Evolutionary conservation across 257 asterid genomes (phyloP).

Genomic region (Solanum chiquidenum): DNA sequence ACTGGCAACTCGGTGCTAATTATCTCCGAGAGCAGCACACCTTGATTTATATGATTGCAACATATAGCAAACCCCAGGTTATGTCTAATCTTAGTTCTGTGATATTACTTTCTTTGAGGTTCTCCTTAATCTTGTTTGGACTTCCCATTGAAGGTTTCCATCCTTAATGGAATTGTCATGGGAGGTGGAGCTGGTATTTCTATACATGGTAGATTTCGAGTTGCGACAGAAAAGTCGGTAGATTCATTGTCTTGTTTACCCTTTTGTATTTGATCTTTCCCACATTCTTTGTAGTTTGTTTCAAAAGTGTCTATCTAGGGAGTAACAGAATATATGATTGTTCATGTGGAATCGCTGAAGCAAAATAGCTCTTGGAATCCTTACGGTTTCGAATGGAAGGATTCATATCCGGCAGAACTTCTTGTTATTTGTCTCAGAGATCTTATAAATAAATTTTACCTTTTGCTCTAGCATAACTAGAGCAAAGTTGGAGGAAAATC

Average conservation of each 20-base stretch:
- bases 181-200: slow-evolving; percentile 96
- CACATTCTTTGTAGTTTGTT: not conserved
- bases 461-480: not conserved
- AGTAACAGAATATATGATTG: not conserved
- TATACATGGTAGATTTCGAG: slow-evolving; percentile 78
- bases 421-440: not conserved
- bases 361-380: not conserved
- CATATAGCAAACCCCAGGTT: slow-evolving; percentile 59
- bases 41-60: slow-evolving; percentile 69
- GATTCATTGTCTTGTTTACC: not conserved
- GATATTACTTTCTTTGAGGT: not conserved
- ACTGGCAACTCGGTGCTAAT: slow-evolving; percentile 55
- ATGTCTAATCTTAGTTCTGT: not conserved
- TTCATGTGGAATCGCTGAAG: not conserved
- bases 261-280: not conserved
- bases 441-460: not conserved
- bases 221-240: slow-evolving; percentile 86
- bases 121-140: not conserved
- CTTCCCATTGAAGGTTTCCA: slow-evolving; percentile 49
- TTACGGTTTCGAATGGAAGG: not conserved
- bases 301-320: not conserved
- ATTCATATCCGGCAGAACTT: not conserved
- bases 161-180: slow-evolving; percentile 90
- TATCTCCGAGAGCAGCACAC: slow-evolving; percentile 42
- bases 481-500: not conserved